A percentile compares a stretch with the other conserved stretches of the same genome.
These are phyloP conservation scores for Aspergillus steynii DNA, from an alignment of 495 filamentous ascomycete species.

Conservation along the genomic window DNA sequence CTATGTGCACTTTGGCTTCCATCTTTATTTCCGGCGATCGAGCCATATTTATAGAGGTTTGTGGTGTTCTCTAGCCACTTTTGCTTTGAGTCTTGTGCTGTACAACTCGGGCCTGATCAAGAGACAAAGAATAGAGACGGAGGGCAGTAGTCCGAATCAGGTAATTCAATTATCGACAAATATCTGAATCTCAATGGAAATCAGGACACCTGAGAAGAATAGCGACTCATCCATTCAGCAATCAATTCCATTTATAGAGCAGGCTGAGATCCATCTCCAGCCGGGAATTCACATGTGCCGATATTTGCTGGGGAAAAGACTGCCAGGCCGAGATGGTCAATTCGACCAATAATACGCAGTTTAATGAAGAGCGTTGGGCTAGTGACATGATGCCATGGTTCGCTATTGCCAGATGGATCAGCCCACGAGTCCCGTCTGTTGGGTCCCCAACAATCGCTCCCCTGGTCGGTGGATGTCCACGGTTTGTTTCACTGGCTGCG, in stretches of 20 bases:
- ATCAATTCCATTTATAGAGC: not conserved
- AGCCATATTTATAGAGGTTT: not conserved
- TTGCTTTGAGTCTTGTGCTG: no score
- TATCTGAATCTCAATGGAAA: no score
- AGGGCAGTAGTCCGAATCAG: no score
- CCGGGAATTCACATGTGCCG: not conserved
- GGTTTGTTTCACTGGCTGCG: not conserved
- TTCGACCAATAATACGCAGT: not conserved
- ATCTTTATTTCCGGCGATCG: not conserved
- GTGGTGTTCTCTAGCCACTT: no score
- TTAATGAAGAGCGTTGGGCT: not conserved
- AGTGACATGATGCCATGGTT: not conserved
- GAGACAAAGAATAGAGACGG: no score
- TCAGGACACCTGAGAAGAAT: no score
- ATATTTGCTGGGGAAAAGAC: not conserved
- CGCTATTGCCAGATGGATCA: not conserved
- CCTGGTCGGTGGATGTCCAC: not conserved
- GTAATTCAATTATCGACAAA: no score
- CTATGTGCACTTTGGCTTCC: slow-evolving; percentile 50
- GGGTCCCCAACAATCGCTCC: not conserved
- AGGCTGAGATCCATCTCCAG: not conserved
- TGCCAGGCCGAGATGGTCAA: not conserved
- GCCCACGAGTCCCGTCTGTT: not conserved
- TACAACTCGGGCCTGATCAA: no score
- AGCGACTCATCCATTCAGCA: no score